Evolutionary conservation across 176 grass and related monocot genomes (phyloP).

Genomic region (Pontederia crassipes): DNA sequence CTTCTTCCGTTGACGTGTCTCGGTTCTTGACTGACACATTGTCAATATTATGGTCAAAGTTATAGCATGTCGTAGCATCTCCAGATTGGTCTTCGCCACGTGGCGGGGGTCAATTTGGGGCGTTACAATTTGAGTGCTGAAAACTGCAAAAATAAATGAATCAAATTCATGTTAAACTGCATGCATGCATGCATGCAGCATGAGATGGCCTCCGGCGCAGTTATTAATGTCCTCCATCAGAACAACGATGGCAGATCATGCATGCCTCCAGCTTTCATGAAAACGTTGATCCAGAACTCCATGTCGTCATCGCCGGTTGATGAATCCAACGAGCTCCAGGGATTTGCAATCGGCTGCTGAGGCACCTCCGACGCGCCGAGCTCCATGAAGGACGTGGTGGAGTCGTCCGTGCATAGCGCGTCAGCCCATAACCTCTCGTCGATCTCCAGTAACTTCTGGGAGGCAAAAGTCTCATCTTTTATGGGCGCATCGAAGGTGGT

Average conservation of each 20-base stretch:
- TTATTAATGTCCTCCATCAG: background rate
- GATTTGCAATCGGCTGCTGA: background rate
- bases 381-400: background rate
- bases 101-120: no score
- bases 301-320: slow-evolving; percentile 35
- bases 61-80: no score
- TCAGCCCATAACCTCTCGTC: slow-evolving; percentile 51
- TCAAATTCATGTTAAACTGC: no score
- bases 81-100: no score
- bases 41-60: no score
- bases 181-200: no score
- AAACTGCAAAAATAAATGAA: no score
- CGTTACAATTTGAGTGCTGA: no score
- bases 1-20: no score
- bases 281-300: slow-evolving; percentile 51
- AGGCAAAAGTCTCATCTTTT: slow-evolving; percentile 32
- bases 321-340: background rate
- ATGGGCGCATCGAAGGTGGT: background rate
- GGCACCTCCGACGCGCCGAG: slow-evolving; percentile 4
- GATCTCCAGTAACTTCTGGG: slow-evolving; percentile 13
- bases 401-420: slow-evolving; percentile 6
- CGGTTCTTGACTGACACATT: no score
- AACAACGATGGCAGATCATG: slow-evolving; percentile 7
- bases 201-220: no score
- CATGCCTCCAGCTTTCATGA: slow-evolving; percentile 36